Percentiles rank a stretch among this genome's conserved stretches.
These are phyloP conservation scores for Camillea tinctor DNA, from an alignment of 2,329 filamentous ascomycete genomes.

Conservation along the genomic window DNA sequence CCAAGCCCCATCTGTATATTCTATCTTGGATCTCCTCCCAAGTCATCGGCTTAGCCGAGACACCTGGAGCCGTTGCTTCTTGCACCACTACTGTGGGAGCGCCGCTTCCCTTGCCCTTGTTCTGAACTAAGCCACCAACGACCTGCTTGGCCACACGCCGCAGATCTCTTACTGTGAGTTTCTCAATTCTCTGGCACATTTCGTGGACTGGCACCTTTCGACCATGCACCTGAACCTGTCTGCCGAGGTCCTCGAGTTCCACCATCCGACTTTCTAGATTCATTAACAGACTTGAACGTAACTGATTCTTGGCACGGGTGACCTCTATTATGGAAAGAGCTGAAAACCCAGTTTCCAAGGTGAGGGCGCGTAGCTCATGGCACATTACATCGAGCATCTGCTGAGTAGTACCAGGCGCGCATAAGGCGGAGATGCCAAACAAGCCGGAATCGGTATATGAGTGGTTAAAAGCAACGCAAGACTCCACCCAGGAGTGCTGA, in stretches of 20 bases:
- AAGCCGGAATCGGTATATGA: constrained; percentile 94
- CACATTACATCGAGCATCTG: constrained; percentile 96
- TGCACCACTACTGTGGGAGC: constrained; percentile 93
- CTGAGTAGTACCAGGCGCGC: constrained; percentile 72
- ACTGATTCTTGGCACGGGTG: constrained; percentile 92
- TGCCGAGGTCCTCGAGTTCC: constrained; percentile 90
- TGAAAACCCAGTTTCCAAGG: constrained; percentile 71
- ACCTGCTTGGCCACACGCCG: constrained; percentile 77
- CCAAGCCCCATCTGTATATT: constrained; percentile 81
- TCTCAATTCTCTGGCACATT: constrained; percentile 87
- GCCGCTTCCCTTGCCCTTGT: constrained; percentile 75
- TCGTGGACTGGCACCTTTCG: constrained; percentile 87
- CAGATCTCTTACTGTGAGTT: constrained; percentile 75
- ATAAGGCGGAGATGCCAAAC: constrained; percentile 89
- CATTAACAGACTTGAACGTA: constrained; percentile 88
- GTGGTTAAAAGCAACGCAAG: constrained; percentile 94
- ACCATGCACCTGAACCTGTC: constrained; percentile 96
- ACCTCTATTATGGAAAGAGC: constrained; percentile 76
- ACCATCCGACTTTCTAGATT: constrained; percentile 97
- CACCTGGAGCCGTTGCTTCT: constrained; percentile 75
- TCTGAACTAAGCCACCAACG: constrained; percentile 73
- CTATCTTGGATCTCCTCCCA: constrained; percentile 91
- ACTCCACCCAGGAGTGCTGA: constrained; percentile 96
- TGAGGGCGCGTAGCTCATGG: constrained; percentile 77
- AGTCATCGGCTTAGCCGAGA: constrained; percentile 64